Evolutionary conservation across 306 rosid genomes (phyloP).

Genomic region (Glycyrrhiza uralensis): DNA sequence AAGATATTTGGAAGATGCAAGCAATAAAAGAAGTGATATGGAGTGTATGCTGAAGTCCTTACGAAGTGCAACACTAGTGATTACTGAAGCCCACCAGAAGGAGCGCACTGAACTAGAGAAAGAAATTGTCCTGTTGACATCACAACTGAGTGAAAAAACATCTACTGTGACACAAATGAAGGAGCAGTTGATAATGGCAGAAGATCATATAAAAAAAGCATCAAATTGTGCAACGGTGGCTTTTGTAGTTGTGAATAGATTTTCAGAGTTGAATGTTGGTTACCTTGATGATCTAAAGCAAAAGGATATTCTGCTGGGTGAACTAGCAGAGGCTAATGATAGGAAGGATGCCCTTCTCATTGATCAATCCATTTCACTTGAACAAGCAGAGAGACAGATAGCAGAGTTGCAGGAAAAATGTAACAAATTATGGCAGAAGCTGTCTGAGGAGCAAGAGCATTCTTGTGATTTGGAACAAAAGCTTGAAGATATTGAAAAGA

Average conservation of each 20-base stretch:
- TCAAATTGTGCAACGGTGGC: conserved; percentile 78
- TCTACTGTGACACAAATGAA: conserved; percentile 43
- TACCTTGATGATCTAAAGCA: conserved; percentile 46
- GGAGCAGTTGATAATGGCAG: conserved; percentile 49
- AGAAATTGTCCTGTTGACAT: conserved; percentile 50
- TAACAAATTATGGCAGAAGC: conserved; percentile 46
- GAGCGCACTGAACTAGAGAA: conserved; percentile 62
- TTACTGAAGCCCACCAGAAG: conserved; percentile 84
- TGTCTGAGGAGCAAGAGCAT: conserved; percentile 56
- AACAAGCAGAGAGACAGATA: conserved; percentile 50
- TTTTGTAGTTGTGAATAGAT: conserved; percentile 63
- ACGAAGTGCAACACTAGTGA: conserved; percentile 75
- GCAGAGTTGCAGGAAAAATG: conserved; percentile 50
- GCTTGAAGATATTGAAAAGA: conserved; percentile 59
- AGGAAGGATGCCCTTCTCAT: conserved; percentile 52
- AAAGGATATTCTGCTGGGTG: conserved; percentile 45
- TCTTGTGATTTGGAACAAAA: conserved; percentile 50
- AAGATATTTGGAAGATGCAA: conserved; percentile 81
- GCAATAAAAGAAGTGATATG: conserved; percentile 73
- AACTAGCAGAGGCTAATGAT: conserved; percentile 45
- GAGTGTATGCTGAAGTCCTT: conserved; percentile 88
- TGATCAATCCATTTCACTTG: conserved; percentile 50
- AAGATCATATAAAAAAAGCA: conserved; percentile 46
- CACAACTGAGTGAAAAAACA: conserved; percentile 47
- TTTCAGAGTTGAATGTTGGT: conserved; percentile 60